Evolutionary conservation across 108 stramenopile species (phyloP).

Genomic region (Chaetoceros muelleri): DNA sequence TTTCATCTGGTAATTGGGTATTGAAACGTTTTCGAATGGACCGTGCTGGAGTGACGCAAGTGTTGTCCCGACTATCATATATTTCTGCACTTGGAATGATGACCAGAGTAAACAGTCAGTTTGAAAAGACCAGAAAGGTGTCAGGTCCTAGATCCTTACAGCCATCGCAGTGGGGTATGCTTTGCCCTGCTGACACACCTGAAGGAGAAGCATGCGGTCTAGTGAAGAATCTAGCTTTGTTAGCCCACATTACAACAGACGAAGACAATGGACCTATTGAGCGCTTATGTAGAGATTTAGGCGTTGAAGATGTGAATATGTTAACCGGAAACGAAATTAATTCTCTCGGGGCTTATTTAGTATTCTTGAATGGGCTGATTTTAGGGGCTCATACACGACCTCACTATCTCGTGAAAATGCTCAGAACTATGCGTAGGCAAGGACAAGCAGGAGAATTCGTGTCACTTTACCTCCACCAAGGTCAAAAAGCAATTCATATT

Average conservation of each 20-base stretch:
- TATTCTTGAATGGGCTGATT: conserved; percentile 94
- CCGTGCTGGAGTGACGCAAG: conserved; percentile 96
- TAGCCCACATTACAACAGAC: conserved; percentile 95
- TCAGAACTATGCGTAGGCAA: conserved; percentile 77
- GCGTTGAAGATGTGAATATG: conserved; percentile 89
- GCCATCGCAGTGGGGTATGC: conserved; percentile 98
- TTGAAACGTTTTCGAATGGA: conserved; percentile 98
- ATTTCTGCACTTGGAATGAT: conserved; percentile 96
- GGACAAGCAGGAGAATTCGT: conserved; percentile 95
- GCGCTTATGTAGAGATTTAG: conserved; percentile 87
- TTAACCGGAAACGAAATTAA: conserved; percentile 89
- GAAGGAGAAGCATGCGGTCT: conserved; percentile 97
- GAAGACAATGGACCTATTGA: conserved; percentile 86
- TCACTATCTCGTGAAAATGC: conserved; percentile 49
- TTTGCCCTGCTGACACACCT: conserved; percentile 94
- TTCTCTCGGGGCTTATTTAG: conserved; percentile 64
- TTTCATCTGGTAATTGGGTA: conserved; percentile 97
- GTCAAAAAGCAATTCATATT: conserved; percentile 92
- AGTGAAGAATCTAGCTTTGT: conserved; percentile 92
- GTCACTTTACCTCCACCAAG: conserved; percentile 90
- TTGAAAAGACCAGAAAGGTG: conserved; percentile 96
- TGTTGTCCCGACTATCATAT: conserved; percentile 85
- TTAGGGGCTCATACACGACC: conserved; percentile 83
- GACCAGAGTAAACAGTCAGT: conserved; percentile 95
- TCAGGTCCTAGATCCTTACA: conserved; percentile 95